Evolutionary conservation across 257 asterid genomes (phyloP).

Genomic region (Linderniella brevidens): DNA sequence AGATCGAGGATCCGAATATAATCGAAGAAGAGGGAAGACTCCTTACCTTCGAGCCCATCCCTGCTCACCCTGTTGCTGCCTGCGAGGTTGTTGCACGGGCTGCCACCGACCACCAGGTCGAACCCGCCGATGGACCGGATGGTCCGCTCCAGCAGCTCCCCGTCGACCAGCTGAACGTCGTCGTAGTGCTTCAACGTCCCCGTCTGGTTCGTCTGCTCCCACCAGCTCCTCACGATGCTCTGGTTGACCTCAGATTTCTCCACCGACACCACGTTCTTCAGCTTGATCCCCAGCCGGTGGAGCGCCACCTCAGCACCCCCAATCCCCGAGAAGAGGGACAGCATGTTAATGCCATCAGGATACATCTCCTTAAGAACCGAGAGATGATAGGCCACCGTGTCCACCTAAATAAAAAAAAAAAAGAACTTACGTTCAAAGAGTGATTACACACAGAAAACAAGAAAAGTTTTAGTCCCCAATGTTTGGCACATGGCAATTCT

Average conservation of each 20-base stretch:
- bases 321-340: conserved; percentile 83
- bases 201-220: conserved; percentile 74
- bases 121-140: conserved; percentile 20
- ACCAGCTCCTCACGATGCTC: conserved; percentile 69
- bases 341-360: conserved; percentile 50
- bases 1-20: conserved; percentile 35
- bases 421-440: too few relatives aligned
- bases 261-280: conserved; percentile 51
- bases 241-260: conserved; percentile 57
- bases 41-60: conserved; percentile 64
- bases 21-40: conserved; percentile 48
- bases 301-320: conserved; percentile 97
- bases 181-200: conserved; percentile 38
- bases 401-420: conserved; percentile 36
- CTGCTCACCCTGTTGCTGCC: conserved; percentile 69
- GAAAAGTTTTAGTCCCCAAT: too few relatives aligned
- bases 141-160: conserved; percentile 18
- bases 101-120: conserved; percentile 56
- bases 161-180: conserved; percentile 37
- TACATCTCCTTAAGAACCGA: conserved; percentile 54
- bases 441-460: too few relatives aligned
- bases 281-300: conserved; percentile 51
- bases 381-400: conserved; percentile 80
- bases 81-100: conserved; percentile 67
- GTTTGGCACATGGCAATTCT: too few relatives aligned